A percentile compares a stretch with the other conserved stretches of the same genome.
Conservation (phyloP, 2,329 filamentous ascomycete species). For the Colletotrichum tamarilloi region DNA sequence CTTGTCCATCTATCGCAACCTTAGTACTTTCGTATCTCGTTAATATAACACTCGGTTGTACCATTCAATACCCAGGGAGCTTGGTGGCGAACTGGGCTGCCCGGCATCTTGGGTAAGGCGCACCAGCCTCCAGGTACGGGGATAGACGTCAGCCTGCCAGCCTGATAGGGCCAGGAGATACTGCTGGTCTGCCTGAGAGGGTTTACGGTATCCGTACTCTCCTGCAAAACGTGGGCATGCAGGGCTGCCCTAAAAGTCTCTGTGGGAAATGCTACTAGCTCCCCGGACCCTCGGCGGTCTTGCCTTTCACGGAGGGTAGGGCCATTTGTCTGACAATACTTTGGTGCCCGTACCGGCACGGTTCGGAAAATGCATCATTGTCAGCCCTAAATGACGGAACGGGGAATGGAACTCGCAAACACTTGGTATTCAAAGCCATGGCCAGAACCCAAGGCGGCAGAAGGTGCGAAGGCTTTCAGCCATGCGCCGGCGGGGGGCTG, state of each 20-base stretch:
- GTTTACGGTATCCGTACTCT: not conserved
- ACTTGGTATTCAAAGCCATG: not conserved
- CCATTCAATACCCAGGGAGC: not conserved
- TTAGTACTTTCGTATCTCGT: not conserved
- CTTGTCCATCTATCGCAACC: not conserved
- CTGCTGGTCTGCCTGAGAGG: not conserved
- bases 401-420: not conserved
- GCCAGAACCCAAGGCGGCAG: not conserved
- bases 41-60: not conserved
- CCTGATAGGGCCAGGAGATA: constrained; percentile 11
- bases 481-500: not conserved
- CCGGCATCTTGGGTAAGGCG: not conserved
- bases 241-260: not conserved
- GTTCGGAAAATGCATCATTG: not conserved
- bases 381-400: not conserved
- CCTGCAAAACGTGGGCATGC: not conserved
- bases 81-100: not conserved
- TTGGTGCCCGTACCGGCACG: too few species aligned
- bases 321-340: not conserved
- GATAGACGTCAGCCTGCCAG: not conserved
- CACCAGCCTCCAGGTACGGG: not conserved
- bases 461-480: not conserved
- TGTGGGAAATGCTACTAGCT: not conserved
- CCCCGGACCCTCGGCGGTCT: not conserved
- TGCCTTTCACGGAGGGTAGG: not conserved